These are phyloP conservation scores for Trichoderma parareesei DNA, from an alignment of 495 filamentous ascomycete species.

Conservation along the genomic window DNA sequence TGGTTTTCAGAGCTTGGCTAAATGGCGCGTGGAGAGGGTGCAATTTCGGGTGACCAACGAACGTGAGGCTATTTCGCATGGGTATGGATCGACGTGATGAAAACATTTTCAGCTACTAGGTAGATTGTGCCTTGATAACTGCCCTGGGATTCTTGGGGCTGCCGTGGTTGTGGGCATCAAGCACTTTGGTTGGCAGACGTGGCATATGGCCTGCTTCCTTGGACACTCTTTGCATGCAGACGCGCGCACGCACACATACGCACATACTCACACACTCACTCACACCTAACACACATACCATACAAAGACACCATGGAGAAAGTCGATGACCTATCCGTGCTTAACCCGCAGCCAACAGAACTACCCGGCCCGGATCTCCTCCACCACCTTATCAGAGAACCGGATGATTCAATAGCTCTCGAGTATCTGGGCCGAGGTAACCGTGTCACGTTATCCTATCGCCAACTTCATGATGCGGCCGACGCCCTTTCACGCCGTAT, in stretches of 20 bases:
- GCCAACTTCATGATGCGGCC: conserved; percentile 48
- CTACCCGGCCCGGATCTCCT: conserved; percentile 55
- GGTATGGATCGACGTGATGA: background rate
- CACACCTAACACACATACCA: background rate
- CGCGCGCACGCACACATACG: background rate
- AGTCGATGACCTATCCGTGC: conserved; percentile 42
- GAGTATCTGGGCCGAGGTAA: conserved; percentile 50
- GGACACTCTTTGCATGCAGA: background rate
- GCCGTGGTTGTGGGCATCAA: background rate
- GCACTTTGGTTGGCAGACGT: background rate
- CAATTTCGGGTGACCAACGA: background rate
- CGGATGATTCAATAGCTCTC: conserved; percentile 21
- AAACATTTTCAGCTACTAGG: background rate
- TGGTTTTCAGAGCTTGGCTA: background rate
- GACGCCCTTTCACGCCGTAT: conserved; percentile 45
- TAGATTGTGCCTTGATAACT: background rate
- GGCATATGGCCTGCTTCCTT: background rate
- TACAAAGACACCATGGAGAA: conserved; percentile 5
- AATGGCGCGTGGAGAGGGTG: background rate
- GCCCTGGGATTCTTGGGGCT: background rate
- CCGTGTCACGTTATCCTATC: conserved; percentile 44
- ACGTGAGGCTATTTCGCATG: background rate
- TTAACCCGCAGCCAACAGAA: conserved; percentile 48
- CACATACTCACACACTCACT: background rate
- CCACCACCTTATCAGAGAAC: conserved; percentile 48